Conservation (phyloP, 2,329 filamentous ascomycete species). For the Metarhizium anisopliae region DNA sequence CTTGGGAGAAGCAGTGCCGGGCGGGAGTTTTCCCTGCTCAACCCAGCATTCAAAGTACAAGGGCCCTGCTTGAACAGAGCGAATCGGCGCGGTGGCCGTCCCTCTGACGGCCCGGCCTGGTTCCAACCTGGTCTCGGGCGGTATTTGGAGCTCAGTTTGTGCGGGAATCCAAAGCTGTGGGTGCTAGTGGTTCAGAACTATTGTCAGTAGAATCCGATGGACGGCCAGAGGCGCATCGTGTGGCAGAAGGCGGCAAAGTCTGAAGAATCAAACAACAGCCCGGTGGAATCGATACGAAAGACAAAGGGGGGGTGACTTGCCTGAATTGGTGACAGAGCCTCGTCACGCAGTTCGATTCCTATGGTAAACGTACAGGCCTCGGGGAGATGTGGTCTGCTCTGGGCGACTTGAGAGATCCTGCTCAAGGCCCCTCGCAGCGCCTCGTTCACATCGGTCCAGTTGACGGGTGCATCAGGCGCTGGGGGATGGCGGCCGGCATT, state of each 20-base stretch:
- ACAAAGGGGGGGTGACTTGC: constrained; percentile 26
- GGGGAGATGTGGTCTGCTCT: constrained; percentile 49
- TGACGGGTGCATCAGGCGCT: constrained; percentile 24
- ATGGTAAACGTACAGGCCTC: constrained; percentile 64
- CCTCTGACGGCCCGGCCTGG: constrained; percentile 24
- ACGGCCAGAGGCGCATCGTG: not conserved
- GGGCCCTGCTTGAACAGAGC: constrained; percentile 47
- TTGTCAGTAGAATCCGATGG: constrained; percentile 2
- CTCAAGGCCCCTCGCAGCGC: constrained; percentile 60
- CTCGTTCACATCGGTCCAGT: constrained; percentile 58
- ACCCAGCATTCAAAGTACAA: constrained; percentile 60
- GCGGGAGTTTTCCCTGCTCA: constrained; percentile 25
- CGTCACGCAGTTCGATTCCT: constrained; percentile 62
- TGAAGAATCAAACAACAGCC: not conserved
- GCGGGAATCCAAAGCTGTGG: constrained; percentile 54
- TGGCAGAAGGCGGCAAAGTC: not conserved
- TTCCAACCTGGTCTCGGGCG: constrained; percentile 17
- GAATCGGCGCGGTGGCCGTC: constrained; percentile 37
- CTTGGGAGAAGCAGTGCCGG: not conserved
- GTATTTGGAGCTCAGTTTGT: constrained; percentile 35
- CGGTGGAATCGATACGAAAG: not conserved
- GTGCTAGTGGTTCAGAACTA: constrained; percentile 28
- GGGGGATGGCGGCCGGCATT: constrained; percentile 14
- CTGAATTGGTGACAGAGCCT: constrained; percentile 47
- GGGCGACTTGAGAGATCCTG: constrained; percentile 50